Base-by-base conservation (phyloP, 768 basidiomycete species). In the Leccinum obscurum region DNA sequence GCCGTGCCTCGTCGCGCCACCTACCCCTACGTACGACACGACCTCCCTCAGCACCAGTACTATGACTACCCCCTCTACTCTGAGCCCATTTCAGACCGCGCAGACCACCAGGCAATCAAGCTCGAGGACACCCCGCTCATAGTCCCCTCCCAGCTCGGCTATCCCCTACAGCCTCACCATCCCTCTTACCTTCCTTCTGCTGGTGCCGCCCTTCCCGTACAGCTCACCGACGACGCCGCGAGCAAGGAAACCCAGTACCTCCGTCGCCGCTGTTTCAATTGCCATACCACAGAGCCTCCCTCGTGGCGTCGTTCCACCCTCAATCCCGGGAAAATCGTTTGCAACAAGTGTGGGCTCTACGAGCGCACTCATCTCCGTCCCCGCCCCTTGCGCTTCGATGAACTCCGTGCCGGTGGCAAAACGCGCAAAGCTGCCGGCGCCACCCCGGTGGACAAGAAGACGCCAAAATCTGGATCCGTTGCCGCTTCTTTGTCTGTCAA, bases 281-380 rank as follows among this genome's bases (percentile, higher is more conserved):
- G 92, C 77, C 92, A 92, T 71, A 92, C 92, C 20, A 94, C 92
- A 2, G 92, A 94, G 71, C 92, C 92, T 0, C 92, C 92, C 7
- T 87, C 85, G 26, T 94, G 92, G 92, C 87, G 92, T 56, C 85
- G 92, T 50, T 88, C 86, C 32, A 93, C 92, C 5, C 87, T 94
- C 69, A 92, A 92, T 74, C 90, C 90, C 0, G 92, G 92, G 64
- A 94, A 94, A 76, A 94, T 94, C 69, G 92, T 94, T 50, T 94
- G 92, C 83, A 94, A 94, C 82, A 94, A 94, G 79, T 94, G 92
- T 64, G 92, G 92, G 10, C 81, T 94, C 41, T 94, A 94, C 69
- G 92, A 94, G 75, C 90, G 92, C 69, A 94, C 92, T 13, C 92
- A 94, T 65, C 75, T 93, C 57, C 84, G 92, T 24, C 85, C 92